phyloP scores from a whole-genome alignment of 306 rosid genomes.

The Medicago lupulina region DNA sequence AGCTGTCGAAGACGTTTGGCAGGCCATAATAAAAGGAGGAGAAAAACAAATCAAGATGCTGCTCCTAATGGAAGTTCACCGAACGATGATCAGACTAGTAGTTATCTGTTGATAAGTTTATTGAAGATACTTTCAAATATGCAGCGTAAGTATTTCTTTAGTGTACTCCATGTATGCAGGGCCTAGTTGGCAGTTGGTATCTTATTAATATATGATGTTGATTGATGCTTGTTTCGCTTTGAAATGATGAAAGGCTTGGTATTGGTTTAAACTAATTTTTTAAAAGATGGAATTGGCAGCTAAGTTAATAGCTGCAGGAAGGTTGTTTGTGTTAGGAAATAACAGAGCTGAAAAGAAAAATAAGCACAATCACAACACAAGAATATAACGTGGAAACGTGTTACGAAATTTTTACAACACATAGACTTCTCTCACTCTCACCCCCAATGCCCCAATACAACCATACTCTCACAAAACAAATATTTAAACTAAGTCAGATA shows the following conservation, averaged over 20 bases:
- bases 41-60: slow-evolving; percentile 58
- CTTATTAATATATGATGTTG: slow-evolving; percentile 23
- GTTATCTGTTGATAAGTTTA: slow-evolving; percentile 58
- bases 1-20: slow-evolving; percentile 73
- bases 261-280: slow-evolving; percentile 18
- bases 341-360: too few relatives aligned
- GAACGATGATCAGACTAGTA: slow-evolving; percentile 61
- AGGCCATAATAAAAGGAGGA: slow-evolving; percentile 64
- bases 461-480: too few relatives aligned
- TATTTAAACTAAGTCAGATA: too few relatives aligned
- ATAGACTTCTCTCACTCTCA: too few relatives aligned
- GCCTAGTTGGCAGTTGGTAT: slow-evolving; percentile 36
- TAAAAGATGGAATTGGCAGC: background rate
- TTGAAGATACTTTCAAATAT: slow-evolving; percentile 61
- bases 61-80: slow-evolving; percentile 54
- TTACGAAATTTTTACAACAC: too few relatives aligned
- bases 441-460: too few relatives aligned
- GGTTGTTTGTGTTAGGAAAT: slow-evolving; percentile 26
- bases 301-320: slow-evolving; percentile 26
- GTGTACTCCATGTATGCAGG: background rate
- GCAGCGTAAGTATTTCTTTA: slow-evolving; percentile 53
- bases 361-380: too few relatives aligned
- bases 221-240: slow-evolving; percentile 29
- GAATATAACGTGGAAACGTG: too few relatives aligned
- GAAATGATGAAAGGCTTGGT: slow-evolving; percentile 22